Conservation (phyloP, 163 green algal genomes). For the Scenedesmus sp. region DNA sequence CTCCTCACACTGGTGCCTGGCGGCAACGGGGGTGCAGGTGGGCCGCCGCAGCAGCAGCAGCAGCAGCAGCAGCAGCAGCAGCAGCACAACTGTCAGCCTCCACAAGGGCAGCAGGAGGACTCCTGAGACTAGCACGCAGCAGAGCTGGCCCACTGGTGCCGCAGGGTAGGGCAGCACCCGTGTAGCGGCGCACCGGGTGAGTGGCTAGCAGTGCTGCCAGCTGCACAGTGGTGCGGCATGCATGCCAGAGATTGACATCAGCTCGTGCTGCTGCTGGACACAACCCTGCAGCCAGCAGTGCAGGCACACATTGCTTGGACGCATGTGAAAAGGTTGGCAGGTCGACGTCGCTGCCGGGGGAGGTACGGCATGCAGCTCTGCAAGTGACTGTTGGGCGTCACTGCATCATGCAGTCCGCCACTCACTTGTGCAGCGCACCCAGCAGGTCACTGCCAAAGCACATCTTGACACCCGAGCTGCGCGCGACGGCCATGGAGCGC, state of each 20-base stretch:
- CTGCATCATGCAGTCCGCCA: constrained; percentile 20
- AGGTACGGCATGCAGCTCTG: too few relatives aligned
- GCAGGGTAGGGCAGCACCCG: too few relatives aligned
- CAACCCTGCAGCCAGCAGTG: too few relatives aligned
- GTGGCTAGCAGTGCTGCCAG: neutral
- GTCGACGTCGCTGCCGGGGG: too few relatives aligned
- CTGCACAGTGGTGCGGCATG: too few relatives aligned
- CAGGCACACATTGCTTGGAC: too few relatives aligned
- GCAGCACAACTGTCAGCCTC: neutral
- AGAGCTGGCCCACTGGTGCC: neutral
- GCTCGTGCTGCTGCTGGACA: too few relatives aligned
- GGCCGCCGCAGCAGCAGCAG: neutral
- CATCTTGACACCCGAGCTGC: constrained; percentile 58
- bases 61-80: neutral
- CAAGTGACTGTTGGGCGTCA: too few relatives aligned
- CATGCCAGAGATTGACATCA: too few relatives aligned
- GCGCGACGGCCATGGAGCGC: constrained; percentile 57
- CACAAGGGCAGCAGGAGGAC: neutral
- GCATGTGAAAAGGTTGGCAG: too few relatives aligned
- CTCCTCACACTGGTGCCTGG: constrained; percentile 38
- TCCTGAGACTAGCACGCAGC: too few relatives aligned
- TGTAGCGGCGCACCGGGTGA: too few relatives aligned
- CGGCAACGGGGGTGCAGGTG: neutral
- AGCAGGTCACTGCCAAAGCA: constrained; percentile 77
- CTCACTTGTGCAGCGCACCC: constrained; percentile 68